Conservation (phyloP, 2,329 filamentous ascomycete species). For the Hymenoscyphus fructigenus region DNA sequence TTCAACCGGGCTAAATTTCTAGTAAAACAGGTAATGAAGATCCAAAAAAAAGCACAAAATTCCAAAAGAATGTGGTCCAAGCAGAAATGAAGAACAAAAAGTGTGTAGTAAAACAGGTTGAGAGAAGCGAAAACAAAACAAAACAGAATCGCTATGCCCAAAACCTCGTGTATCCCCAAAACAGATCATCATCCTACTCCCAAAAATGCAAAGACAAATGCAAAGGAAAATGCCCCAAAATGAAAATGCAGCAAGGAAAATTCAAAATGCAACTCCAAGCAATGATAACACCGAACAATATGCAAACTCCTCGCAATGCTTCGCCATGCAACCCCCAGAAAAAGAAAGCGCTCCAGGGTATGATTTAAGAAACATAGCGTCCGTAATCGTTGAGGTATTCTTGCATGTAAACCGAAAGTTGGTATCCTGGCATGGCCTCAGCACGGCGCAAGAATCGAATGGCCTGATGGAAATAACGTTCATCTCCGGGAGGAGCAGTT, state of each 20-base stretch:
- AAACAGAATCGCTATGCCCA: not conserved
- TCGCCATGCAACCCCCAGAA: not conserved
- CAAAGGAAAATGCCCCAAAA: not conserved
- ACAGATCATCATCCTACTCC: not conserved
- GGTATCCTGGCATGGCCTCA: slow-evolving; percentile 42
- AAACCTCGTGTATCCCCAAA: not conserved
- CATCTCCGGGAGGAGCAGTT: slow-evolving; percentile 44
- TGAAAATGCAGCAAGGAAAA: not conserved
- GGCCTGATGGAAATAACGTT: slow-evolving; percentile 46
- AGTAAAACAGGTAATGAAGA: not conserved
- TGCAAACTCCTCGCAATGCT: slow-evolving; percentile 14
- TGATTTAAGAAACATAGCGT: slow-evolving; percentile 31
- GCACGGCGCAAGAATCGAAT: slow-evolving; percentile 47
- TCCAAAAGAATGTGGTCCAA: not conserved
- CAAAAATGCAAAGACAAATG: not conserved
- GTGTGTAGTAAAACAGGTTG: not conserved
- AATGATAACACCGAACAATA: not conserved
- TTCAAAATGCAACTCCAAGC: not conserved
- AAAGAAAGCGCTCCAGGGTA: not conserved
- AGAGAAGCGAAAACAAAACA: not conserved
- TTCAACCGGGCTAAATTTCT: not conserved
- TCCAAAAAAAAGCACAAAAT: not conserved
- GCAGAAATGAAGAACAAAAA: not conserved
- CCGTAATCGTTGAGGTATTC: slow-evolving; percentile 50
- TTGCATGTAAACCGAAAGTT: slow-evolving; percentile 45